These are phyloP conservation scores for Saccharomyces uvarum DNA, from an alignment of 1,139 yeast species.

Conservation along the genomic window DNA sequence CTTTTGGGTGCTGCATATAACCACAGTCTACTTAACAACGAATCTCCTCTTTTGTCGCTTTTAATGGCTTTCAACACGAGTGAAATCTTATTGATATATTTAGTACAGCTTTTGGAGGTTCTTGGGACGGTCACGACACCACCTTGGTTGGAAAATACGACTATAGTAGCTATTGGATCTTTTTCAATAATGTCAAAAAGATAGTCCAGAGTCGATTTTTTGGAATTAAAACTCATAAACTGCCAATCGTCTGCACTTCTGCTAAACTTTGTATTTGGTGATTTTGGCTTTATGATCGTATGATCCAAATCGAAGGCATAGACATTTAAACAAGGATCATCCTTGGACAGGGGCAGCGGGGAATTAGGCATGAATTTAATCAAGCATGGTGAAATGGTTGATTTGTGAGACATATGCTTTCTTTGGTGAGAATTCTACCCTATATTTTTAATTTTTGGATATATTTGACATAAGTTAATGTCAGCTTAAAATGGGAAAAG, in stretches of 20 bases:
- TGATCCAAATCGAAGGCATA: conserved; percentile 32
- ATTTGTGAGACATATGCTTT: conserved; percentile 19
- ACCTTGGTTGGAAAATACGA: conserved; percentile 86
- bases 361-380: conserved; percentile 24
- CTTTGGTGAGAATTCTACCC: background rate
- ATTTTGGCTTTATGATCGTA: conserved; percentile 27
- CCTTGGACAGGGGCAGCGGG: background rate
- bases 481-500: background rate
- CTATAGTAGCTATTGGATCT: conserved; percentile 35
- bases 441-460: background rate
- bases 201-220: conserved; percentile 12
- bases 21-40: conserved; percentile 34
- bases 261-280: conserved; percentile 20
- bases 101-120: conserved; percentile 45
- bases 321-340: conserved; percentile 8
- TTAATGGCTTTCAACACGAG: conserved; percentile 31
- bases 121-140: conserved; percentile 34
- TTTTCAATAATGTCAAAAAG: conserved; percentile 28
- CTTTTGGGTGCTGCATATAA: conserved; percentile 59
- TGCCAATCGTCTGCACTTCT: conserved; percentile 28
- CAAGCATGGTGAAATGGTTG: conserved; percentile 26
- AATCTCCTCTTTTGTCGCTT: conserved; percentile 14
- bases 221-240: conserved; percentile 19
- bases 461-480: background rate
- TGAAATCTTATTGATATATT: conserved; percentile 41